phyloP scores from a whole-genome alignment of 805 yeast genomes.

The Pichia nanzhaoensis region DNA sequence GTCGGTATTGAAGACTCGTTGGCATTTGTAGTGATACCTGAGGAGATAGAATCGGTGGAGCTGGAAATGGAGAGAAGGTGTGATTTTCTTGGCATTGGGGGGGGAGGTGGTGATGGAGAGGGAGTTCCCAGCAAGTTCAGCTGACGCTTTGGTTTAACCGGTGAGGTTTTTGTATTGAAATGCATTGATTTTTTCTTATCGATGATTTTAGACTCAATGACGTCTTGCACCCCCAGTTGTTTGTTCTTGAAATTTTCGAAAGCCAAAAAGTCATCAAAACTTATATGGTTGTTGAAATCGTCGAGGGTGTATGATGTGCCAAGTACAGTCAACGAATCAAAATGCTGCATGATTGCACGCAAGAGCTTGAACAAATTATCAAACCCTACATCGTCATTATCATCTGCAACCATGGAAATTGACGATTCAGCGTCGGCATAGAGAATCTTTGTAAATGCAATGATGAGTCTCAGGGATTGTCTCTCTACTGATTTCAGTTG shows the following conservation, averaged over 20 bases:
- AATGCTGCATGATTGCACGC: slow-evolving; percentile 20
- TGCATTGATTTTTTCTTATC: neutral
- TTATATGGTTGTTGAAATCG: slow-evolving; percentile 22
- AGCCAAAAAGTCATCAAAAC: slow-evolving; percentile 21
- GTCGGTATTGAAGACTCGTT: slow-evolving; percentile 6
- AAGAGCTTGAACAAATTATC: slow-evolving; percentile 29
- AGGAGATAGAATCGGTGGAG: neutral
- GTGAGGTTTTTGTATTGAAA: slow-evolving; percentile 3
- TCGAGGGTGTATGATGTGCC: slow-evolving; percentile 14
- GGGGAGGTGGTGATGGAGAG: neutral
- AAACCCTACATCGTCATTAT: slow-evolving; percentile 25
- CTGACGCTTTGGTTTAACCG: slow-evolving; percentile 5
- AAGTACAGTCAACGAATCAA: slow-evolving; percentile 17
- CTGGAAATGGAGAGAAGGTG: slow-evolving; percentile 15
- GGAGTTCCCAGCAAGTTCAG: no score
- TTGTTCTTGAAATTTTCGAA: slow-evolving; percentile 21
- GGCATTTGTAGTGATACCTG: neutral
- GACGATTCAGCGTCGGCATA: slow-evolving; percentile 19
- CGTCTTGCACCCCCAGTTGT: slow-evolving; percentile 9
- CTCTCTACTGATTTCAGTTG: slow-evolving; percentile 19
- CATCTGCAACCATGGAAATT: slow-evolving; percentile 3
- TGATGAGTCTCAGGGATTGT: slow-evolving; percentile 27
- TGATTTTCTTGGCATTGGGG: neutral
- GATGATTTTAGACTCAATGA: slow-evolving; percentile 5
- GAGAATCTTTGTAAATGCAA: slow-evolving; percentile 28